These are phyloP conservation scores for Mollisiaceae sp. DNA, from an alignment of 2,329 filamentous ascomycete species.

Conservation along the genomic window DNA sequence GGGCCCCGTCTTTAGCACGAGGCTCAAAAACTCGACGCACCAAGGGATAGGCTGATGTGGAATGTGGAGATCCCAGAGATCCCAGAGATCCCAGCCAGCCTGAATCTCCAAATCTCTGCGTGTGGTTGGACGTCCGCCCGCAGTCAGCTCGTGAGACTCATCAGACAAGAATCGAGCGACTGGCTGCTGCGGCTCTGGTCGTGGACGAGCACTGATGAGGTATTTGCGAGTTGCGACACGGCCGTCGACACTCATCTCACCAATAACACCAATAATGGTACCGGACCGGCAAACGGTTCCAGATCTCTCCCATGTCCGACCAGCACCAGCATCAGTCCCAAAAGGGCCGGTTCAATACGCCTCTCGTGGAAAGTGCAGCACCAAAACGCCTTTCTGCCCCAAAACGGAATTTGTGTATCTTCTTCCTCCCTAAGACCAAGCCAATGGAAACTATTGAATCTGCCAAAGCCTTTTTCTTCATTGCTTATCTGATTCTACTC, in stretches of 20 bases:
- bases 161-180: neutral
- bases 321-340: neutral
- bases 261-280: neutral
- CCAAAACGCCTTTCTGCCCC: neutral
- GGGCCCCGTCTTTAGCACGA: neutral
- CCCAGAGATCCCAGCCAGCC: neutral
- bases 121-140: neutral
- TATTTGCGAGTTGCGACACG: neutral
- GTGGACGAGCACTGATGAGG: neutral
- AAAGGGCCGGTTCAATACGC: conserved; percentile 13
- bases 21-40: conserved; percentile 6
- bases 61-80: neutral
- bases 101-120: neutral
- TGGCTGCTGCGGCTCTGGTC: conserved; percentile 6
- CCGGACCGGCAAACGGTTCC: neutral
- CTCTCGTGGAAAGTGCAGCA: neutral
- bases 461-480: neutral
- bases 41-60: conserved; percentile 11
- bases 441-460: neutral
- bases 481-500: neutral
- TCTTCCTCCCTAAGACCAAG: neutral
- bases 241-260: neutral
- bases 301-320: neutral
- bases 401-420: neutral
- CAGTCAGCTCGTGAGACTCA: neutral